phyloP scores from a whole-genome alignment of 106 monocot genomes.

The Chionographis japonica region DNA sequence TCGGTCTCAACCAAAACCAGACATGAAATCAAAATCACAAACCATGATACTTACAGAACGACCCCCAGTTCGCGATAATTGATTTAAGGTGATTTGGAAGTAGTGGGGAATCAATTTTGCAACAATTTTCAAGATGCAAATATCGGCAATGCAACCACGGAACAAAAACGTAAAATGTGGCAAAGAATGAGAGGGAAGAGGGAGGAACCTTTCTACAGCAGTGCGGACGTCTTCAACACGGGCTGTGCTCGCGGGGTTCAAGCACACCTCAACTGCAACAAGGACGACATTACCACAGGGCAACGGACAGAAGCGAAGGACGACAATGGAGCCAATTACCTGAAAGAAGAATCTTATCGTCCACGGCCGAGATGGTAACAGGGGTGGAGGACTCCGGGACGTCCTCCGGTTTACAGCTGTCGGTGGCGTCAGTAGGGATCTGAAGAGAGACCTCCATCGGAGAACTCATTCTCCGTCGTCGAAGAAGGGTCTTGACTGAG shows the following conservation, averaged over 20 bases:
- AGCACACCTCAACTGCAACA: conserved; percentile 83
- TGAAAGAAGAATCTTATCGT: conserved; percentile 52
- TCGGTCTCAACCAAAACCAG: too few relatives aligned
- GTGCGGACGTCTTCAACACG: conserved; percentile 55
- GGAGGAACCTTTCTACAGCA: conserved; percentile 79
- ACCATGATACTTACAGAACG: too few relatives aligned
- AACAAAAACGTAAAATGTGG: neutral
- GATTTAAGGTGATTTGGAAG: too few relatives aligned
- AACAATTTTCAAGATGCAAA: neutral
- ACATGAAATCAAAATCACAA: too few relatives aligned
- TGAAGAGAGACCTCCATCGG: conserved; percentile 37
- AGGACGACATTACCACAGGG: neutral
- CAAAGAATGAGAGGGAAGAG: neutral
- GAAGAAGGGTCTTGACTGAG: too few relatives aligned
- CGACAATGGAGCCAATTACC: conserved; percentile 5
- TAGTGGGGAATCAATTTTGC: too few relatives aligned
- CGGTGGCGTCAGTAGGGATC: neutral
- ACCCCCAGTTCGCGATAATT: too few relatives aligned
- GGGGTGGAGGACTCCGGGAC: neutral
- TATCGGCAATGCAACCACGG: neutral
- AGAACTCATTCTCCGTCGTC: conserved; percentile 26
- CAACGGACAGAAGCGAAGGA: neutral
- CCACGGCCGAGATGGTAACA: conserved; percentile 2
- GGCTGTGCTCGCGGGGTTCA: conserved; percentile 73
- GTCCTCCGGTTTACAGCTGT: neutral